Evolutionary conservation across 2,329 filamentous ascomycete genomes (phyloP).

Genomic region (Hypocrella siamensis): DNA sequence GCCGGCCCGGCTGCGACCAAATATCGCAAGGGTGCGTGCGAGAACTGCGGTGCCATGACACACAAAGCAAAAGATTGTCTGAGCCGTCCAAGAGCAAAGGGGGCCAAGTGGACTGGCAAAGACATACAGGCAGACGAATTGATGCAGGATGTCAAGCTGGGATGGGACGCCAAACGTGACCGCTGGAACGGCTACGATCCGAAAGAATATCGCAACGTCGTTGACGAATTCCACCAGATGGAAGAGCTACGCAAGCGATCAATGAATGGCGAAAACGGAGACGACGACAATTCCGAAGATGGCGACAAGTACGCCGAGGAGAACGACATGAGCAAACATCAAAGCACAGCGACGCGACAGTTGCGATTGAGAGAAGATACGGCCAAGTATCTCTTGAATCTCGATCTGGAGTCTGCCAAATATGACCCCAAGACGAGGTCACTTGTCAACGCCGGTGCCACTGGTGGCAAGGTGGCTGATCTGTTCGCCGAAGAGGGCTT

Average conservation of each 20-base stretch:
- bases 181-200: slow-evolving; percentile 97
- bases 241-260: slow-evolving; percentile 55
- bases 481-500: slow-evolving; percentile 90
- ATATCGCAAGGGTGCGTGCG: slow-evolving; percentile 93
- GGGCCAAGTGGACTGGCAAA: slow-evolving; percentile 81
- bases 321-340: slow-evolving; percentile 89
- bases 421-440: slow-evolving; percentile 94
- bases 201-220: slow-evolving; percentile 69
- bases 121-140: slow-evolving; percentile 89
- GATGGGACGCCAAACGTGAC: slow-evolving; percentile 96
- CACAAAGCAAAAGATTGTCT: slow-evolving; percentile 93
- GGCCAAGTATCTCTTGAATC: slow-evolving; percentile 86
- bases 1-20: slow-evolving; percentile 81
- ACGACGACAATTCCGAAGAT: slow-evolving; percentile 35
- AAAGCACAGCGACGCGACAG: slow-evolving; percentile 80
- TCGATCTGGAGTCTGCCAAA: slow-evolving; percentile 90
- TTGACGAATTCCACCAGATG: slow-evolving; percentile 77
- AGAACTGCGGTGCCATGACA: slow-evolving; percentile 95
- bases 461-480: slow-evolving; percentile 62
- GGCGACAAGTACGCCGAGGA: slow-evolving; percentile 80
- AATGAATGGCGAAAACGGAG: slow-evolving; percentile 6
- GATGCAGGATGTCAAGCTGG: slow-evolving; percentile 69
- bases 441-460: slow-evolving; percentile 74
- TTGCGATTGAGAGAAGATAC: slow-evolving; percentile 90
- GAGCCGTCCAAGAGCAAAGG: slow-evolving; percentile 71